Conservation (phyloP, 495 filamentous ascomycete species). For the Annulohypoxylon maeteangense region DNA sequence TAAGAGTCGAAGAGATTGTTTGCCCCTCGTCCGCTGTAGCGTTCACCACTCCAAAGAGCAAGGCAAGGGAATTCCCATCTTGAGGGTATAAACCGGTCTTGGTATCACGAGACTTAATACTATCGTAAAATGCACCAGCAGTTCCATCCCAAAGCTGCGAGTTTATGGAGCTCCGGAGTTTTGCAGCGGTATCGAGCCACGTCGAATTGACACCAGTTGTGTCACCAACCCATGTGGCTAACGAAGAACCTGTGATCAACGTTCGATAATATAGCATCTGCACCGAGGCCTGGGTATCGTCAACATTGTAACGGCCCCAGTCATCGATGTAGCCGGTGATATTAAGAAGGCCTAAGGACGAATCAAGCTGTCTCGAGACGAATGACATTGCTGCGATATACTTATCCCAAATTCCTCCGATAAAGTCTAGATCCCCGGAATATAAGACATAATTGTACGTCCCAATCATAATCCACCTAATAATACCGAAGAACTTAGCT, state of each 20-base stretch:
- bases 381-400: conserved; percentile 66
- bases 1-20: conserved; percentile 59
- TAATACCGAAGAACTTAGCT: conserved; percentile 5
- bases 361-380: conserved; percentile 62
- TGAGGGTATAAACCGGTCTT: conserved; percentile 57
- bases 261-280: conserved; percentile 69
- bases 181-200: conserved; percentile 54
- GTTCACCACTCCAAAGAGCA: conserved; percentile 53
- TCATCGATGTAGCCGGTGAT: conserved; percentile 64
- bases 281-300: conserved; percentile 64
- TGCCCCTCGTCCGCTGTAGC: conserved; percentile 39
- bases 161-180: conserved; percentile 57
- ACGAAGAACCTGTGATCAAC: conserved; percentile 58
- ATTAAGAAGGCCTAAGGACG: conserved; percentile 61
- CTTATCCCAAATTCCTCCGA: conserved; percentile 60
- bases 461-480: conserved; percentile 65
- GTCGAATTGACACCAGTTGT: conserved; percentile 55
- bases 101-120: conserved; percentile 49
- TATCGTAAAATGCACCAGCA: conserved; percentile 67
- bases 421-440: conserved; percentile 64
- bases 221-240: conserved; percentile 63
- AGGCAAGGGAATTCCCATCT: conserved; percentile 63
- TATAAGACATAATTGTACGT: conserved; percentile 71
- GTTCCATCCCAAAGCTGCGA: conserved; percentile 61
- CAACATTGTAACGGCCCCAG: conserved; percentile 67